Base-by-base conservation (phyloP, 495 filamentous ascomycete genomes). In the Tuber borchii region DNA sequence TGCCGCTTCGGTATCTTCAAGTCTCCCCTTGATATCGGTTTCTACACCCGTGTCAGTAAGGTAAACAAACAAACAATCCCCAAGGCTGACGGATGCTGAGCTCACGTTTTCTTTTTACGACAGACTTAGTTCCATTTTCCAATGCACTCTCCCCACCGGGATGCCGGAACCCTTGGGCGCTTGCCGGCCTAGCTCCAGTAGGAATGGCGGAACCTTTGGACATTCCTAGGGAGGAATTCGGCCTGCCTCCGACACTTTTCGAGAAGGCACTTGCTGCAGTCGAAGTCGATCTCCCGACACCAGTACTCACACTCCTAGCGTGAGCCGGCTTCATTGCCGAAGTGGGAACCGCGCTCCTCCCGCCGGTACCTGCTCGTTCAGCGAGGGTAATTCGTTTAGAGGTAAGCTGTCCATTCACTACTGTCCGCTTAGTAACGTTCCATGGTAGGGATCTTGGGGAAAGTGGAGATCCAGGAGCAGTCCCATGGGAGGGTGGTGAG, bases 21-120 rank as follows among this genome's bases (percentile, higher is more conserved):
- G 78, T 43, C 77, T 77, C n/a, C 79, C 79, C 40, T 81, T 81
- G 42, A 80, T 70, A 51, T 81, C 79, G 74, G 74, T 81, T 68
- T 74, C 79, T 80, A 73, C 37, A 80, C 76, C 76, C 68, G 73
- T 72, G 26, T 72, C 78, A 73, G 79, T 69, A 80, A 80, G 71
- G 78, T 69, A 80, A 73, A 74, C 0, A 65, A 34, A 4, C 56
- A 61, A 26, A 61, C 26, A 65, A 31, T 14, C 2, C 10, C 7
- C 56, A 26, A 17, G 17, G 56, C 14, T 26, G 34, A 65, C 26
- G 12, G 14, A 17, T n/a, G 56, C 56, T 16, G 26, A 65, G 56
- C 56, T 65, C 26, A 65, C 56, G 56, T 65, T 65, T 65, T 14
- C 56, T 65, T 26, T 34, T 65, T 5, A 31, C 26, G 26, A 34